Conservation (phyloP, 208 protist genomes). For the Vickermania spadyakhi region DNA sequence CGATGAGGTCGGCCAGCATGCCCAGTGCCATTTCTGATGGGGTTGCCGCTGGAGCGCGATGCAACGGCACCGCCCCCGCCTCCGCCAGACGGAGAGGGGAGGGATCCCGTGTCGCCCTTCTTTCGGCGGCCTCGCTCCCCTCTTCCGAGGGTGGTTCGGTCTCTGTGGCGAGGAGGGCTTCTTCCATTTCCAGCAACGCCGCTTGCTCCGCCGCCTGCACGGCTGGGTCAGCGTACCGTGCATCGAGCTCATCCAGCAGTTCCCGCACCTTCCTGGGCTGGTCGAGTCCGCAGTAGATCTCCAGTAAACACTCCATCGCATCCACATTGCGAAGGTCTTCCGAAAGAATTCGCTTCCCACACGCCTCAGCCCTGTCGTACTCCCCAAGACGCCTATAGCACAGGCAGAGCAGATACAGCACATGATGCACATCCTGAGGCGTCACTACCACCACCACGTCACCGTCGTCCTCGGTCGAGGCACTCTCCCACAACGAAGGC, state of each 20-base stretch:
- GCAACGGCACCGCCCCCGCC: constrained; percentile 1
- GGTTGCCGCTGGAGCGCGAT: constrained; percentile 1
- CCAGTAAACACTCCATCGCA: constrained; percentile 61
- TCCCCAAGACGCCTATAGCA: constrained; percentile 30
- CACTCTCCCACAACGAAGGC: neutral
- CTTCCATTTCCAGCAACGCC: neutral
- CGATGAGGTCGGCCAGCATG: constrained; percentile 55
- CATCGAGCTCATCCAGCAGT: constrained; percentile 41
- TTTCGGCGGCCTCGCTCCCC: neutral
- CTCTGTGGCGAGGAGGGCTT: neutral
- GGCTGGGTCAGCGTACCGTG: constrained; percentile 8
- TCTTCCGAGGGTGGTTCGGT: neutral
- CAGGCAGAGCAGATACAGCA: constrained; percentile 56
- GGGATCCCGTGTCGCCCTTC: too few species aligned
- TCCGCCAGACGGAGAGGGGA: too few species aligned
- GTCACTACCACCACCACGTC: constrained; percentile 19
- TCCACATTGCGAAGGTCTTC: constrained; percentile 43
- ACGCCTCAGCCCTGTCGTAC: constrained; percentile 30
- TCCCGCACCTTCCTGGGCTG: constrained; percentile 20
- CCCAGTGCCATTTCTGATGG: constrained; percentile 35
- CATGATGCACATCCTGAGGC: constrained; percentile 48
- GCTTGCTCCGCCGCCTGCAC: neutral
- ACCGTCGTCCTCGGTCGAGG: neutral
- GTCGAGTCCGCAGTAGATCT: constrained; percentile 51
- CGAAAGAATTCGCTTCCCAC: constrained; percentile 33